These are phyloP conservation scores for Reutealis trisperma DNA, from an alignment of 345 rosid genomes.

Conservation along the genomic window DNA sequence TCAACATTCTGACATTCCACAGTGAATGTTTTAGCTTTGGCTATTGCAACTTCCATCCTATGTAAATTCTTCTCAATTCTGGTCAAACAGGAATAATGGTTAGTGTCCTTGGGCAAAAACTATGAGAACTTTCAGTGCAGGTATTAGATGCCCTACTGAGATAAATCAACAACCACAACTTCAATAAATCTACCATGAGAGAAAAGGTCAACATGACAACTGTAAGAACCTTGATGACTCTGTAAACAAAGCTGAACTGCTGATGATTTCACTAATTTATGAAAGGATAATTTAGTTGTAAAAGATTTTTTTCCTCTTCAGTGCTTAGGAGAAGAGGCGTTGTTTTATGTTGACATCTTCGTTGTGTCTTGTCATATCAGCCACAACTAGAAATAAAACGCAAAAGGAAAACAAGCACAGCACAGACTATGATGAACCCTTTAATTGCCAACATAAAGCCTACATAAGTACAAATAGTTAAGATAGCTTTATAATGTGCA, in stretches of 20 bases:
- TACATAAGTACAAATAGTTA: neutral
- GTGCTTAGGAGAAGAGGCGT: neutral
- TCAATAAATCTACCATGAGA: conserved; percentile 1
- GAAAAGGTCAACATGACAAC: conserved; percentile 8
- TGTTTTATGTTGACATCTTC: neutral
- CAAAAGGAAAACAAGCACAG: neutral
- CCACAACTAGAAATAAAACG: neutral
- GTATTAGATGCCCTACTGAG: neutral
- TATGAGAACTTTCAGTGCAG: neutral
- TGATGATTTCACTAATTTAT: no score
- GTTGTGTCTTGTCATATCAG: neutral
- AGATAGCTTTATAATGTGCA: neutral
- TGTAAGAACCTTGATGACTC: neutral
- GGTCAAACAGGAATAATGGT: conserved; percentile 24
- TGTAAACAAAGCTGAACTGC: neutral
- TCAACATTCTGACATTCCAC: conserved; percentile 86
- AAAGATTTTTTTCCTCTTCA: neutral
- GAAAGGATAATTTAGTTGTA: neutral
- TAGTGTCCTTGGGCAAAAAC: conserved; percentile 4
- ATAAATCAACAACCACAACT: conserved; percentile 4
- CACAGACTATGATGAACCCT: neutral
- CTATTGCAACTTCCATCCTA: conserved; percentile 68
- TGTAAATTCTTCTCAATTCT: conserved; percentile 69
- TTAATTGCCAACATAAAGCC: neutral
- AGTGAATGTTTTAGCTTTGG: conserved; percentile 65